Percentiles rank a stretch among this genome's conserved stretches.
Conservation (phyloP, 1,139 yeast genomes). For the Kodamaea fungicola region DNA sequence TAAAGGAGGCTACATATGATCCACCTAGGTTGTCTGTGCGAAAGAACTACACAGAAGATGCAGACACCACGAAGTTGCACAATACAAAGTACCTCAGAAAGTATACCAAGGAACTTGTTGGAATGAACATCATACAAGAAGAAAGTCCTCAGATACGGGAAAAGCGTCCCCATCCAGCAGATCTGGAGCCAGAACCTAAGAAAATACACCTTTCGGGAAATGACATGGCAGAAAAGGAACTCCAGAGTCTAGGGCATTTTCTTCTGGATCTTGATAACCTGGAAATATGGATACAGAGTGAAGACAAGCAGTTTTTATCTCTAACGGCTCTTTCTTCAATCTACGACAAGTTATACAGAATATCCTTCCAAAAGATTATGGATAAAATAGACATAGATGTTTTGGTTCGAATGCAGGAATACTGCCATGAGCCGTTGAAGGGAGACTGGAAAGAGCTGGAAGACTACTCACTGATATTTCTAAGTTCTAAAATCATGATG, state of each 20-base stretch:
- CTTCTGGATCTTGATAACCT: too few relatives aligned
- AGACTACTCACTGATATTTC: neutral
- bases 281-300: too few relatives aligned
- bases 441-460: slow-evolving; percentile 6
- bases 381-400: slow-evolving; percentile 6
- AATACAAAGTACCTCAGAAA: slow-evolving; percentile 12
- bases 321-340: too few relatives aligned
- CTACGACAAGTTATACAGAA: too few relatives aligned
- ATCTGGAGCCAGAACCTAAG: too few relatives aligned
- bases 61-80: slow-evolving; percentile 7
- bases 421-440: slow-evolving; percentile 7
- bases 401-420: slow-evolving; percentile 9
- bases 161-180: too few relatives aligned
- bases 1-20: slow-evolving; percentile 1
- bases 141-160: neutral
- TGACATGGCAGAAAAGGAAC: too few relatives aligned
- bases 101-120: slow-evolving; percentile 6
- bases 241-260: too few relatives aligned
- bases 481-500: slow-evolving; percentile 32
- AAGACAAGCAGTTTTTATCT: too few relatives aligned
- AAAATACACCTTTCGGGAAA: too few relatives aligned
- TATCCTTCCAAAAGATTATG: slow-evolving; percentile 1
- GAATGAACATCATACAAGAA: neutral
- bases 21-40: slow-evolving; percentile 13
- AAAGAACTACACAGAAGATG: slow-evolving; percentile 10